These are phyloP conservation scores for Penicillium tannophilum DNA, from an alignment of 495 filamentous ascomycete species.

Conservation along the genomic window DNA sequence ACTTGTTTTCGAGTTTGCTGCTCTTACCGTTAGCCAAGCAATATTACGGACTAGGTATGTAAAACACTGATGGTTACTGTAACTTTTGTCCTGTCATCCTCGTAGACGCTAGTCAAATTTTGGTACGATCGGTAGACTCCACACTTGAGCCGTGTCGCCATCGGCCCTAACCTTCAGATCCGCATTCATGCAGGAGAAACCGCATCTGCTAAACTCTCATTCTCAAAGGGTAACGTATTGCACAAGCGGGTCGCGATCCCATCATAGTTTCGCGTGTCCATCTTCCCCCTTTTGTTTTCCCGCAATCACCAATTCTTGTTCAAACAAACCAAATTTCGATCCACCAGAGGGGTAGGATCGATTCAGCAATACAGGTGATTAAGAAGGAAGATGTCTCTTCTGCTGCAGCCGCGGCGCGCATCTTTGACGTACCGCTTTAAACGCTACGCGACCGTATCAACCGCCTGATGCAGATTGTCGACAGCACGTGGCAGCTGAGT, in stretches of 20 bases:
- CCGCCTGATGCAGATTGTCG: background rate
- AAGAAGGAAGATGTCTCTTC: background rate
- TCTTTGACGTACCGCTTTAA: background rate
- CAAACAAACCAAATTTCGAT: background rate
- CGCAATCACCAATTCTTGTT: conserved; percentile 3
- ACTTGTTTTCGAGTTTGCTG: too few species aligned
- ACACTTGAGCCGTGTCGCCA: too few species aligned
- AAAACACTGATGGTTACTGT: too few species aligned
- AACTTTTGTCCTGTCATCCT: too few species aligned
- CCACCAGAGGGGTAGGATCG: background rate
- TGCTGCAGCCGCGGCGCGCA: background rate
- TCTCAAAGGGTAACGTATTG: background rate
- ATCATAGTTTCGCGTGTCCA: background rate
- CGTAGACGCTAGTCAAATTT: too few species aligned
- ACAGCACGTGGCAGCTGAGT: too few species aligned
- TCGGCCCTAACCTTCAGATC: too few species aligned
- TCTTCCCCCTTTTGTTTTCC: background rate
- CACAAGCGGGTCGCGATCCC: background rate
- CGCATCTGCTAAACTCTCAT: too few species aligned
- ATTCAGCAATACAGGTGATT: background rate
- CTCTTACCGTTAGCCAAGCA: too few species aligned
- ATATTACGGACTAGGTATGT: too few species aligned
- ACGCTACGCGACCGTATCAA: background rate
- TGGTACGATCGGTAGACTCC: too few species aligned
- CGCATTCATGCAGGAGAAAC: too few species aligned